Evolutionary conservation across 1,139 yeast genomes (phyloP).

Genomic region (Blastobotrys ciferrii): DNA sequence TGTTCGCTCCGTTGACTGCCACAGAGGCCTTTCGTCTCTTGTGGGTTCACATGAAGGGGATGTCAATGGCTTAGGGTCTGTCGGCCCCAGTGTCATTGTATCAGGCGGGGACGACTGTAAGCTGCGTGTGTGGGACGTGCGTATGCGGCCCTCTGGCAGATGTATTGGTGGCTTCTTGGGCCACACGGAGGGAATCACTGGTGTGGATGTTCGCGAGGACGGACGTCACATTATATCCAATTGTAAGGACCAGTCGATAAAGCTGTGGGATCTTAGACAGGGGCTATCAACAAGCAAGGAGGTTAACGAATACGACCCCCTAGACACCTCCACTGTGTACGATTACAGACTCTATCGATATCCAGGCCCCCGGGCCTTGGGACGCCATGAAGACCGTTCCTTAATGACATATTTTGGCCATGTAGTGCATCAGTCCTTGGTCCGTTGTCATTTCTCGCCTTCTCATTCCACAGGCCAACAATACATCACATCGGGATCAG

Average conservation of each 20-base stretch:
- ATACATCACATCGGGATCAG: constrained; percentile 36
- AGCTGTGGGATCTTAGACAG: constrained; percentile 36
- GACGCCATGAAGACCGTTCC: constrained; percentile 31
- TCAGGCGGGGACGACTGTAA: constrained; percentile 84
- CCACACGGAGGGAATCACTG: constrained; percentile 57
- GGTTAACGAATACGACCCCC: constrained; percentile 11
- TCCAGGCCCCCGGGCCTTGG: constrained; percentile 21
- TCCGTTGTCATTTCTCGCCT: constrained; percentile 38
- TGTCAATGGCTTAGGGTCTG: constrained; percentile 11
- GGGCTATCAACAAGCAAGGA: constrained; percentile 22
- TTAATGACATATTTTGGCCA: constrained; percentile 37
- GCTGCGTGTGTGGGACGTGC: constrained; percentile 80
- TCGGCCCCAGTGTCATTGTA: constrained; percentile 58
- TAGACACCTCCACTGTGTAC: constrained; percentile 23
- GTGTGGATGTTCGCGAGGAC: constrained; percentile 31
- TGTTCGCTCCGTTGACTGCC: constrained; percentile 1
- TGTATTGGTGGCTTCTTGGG: constrained; percentile 64
- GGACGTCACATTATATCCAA: constrained; percentile 34
- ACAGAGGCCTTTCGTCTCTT: neutral
- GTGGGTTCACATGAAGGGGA: constrained; percentile 20
- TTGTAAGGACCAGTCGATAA: constrained; percentile 36
- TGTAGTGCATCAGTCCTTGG: constrained; percentile 32
- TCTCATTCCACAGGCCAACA: constrained; percentile 31
- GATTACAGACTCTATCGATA: constrained; percentile 32
- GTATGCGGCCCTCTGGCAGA: constrained; percentile 49